Conservation (phyloP, 768 basidiomycete species). For the Termitomyces sp. region DNA sequence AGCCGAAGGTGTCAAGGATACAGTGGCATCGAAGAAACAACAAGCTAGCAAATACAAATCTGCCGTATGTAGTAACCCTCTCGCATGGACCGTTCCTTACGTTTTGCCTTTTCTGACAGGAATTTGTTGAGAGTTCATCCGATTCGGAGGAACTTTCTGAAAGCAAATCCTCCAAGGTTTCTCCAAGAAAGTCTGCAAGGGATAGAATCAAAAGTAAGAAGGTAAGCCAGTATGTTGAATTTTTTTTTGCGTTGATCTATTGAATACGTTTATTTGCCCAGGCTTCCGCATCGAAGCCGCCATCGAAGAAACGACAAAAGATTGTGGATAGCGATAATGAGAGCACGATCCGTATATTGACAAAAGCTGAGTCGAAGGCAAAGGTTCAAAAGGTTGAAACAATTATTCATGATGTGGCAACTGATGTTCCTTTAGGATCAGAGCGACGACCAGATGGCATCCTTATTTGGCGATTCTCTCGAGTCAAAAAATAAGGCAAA, state of each 20-base stretch:
- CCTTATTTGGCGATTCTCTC: slow-evolving; percentile 52
- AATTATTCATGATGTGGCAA: not conserved
- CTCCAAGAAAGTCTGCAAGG: not conserved
- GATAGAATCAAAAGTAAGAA: not conserved
- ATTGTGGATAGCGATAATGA: slow-evolving; percentile 2
- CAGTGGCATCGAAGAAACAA: not conserved
- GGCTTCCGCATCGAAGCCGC: not conserved
- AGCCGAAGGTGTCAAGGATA: not conserved
- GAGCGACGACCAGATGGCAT: slow-evolving; percentile 58
- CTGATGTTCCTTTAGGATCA: slow-evolving; percentile 13
- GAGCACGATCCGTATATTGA: not conserved
- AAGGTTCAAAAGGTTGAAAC: not conserved
- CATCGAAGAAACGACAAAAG: slow-evolving; percentile 11
- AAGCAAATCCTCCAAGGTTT: not conserved
- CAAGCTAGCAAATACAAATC: slow-evolving; percentile 27
- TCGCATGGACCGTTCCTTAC: not conserved
- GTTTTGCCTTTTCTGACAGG: slow-evolving; percentile 19
- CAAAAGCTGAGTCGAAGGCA: not conserved
- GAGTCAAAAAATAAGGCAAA: slow-evolving; percentile 23
- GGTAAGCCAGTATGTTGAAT: not conserved
- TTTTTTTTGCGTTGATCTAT: not conserved
- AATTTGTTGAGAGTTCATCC: slow-evolving; percentile 27
- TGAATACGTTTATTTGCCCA: not conserved
- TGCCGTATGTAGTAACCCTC: slow-evolving; percentile 18
- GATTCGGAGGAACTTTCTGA: slow-evolving; percentile 27